Percentiles rank a stretch among this genome's conserved stretches.
These are phyloP conservation scores for Paecilomyces formosus DNA, from an alignment of 2,329 filamentous ascomycete species.

Conservation along the genomic window DNA sequence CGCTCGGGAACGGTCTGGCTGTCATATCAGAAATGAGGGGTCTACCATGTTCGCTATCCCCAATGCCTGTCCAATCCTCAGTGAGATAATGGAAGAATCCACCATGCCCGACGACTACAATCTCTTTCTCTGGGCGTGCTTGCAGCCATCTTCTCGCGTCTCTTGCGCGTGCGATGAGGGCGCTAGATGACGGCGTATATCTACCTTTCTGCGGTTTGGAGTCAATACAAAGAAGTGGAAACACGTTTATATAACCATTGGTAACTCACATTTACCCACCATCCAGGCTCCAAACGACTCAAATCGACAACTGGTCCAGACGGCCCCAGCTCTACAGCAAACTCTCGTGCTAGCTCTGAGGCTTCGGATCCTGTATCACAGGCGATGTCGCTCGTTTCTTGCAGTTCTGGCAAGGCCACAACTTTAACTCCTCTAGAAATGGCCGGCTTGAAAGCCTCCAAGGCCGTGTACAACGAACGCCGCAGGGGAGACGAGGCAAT, in stretches of 20 bases:
- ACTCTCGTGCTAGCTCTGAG: constrained; percentile 3
- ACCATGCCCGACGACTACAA: constrained; percentile 10
- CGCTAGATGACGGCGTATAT: constrained; percentile 5
- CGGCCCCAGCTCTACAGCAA: neutral
- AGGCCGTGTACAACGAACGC: constrained; percentile 6
- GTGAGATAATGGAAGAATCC: constrained; percentile 12
- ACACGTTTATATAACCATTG: neutral
- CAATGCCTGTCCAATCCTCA: constrained; percentile 10
- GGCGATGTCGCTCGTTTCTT: constrained; percentile 7
- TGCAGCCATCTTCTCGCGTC: constrained; percentile 7
- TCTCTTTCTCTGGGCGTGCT: constrained; percentile 8
- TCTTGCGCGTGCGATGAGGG: constrained; percentile 6
- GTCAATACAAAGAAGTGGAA: neutral
- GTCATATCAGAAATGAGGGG: neutral
- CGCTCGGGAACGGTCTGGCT: neutral
- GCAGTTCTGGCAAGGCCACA: constrained; percentile 8
- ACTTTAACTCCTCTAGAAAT: constrained; percentile 5
- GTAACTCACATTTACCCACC: constrained; percentile 5
- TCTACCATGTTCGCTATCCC: constrained; percentile 7
- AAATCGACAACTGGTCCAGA: constrained; percentile 2
- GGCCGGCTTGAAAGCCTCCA: constrained; percentile 6
- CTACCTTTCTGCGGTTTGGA: constrained; percentile 1
- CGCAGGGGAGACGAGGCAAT: constrained; percentile 8
- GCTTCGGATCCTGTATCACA: constrained; percentile 8
- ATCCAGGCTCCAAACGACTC: constrained; percentile 3